A percentile compares a stretch with the other conserved stretches of the same genome.
These are phyloP conservation scores for Leccinum truebloodii DNA, from an alignment of 768 basidiomycete species.

Conservation along the genomic window DNA sequence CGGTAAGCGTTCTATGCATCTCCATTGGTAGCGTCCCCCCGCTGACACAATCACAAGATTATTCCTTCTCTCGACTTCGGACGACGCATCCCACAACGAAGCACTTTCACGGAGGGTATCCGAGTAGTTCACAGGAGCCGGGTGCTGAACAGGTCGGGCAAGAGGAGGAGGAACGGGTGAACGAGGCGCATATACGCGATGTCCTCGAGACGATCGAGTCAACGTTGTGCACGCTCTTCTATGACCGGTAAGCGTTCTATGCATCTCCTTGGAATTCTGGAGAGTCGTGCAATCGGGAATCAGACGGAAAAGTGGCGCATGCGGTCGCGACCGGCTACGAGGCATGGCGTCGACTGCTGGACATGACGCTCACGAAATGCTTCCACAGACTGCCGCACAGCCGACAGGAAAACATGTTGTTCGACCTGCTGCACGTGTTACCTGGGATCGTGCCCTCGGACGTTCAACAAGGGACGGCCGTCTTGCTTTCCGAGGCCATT, in stretches of 20 bases:
- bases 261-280: constrained; percentile 46
- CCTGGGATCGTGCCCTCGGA: constrained; percentile 69
- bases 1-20: constrained; percentile 43
- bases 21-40: background rate
- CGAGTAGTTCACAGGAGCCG: constrained; percentile 17
- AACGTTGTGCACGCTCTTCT: constrained; percentile 70
- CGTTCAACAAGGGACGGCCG: constrained; percentile 63
- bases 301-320: constrained; percentile 70
- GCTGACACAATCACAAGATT: constrained; percentile 46
- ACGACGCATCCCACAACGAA: constrained; percentile 87
- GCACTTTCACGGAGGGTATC: constrained; percentile 54
- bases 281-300: constrained; percentile 86
- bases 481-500: too few species aligned
- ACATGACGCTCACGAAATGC: constrained; percentile 84
- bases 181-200: constrained; percentile 53
- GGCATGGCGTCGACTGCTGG: constrained; percentile 82
- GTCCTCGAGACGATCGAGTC: constrained; percentile 76
- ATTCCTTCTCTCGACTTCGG: constrained; percentile 70
- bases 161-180: constrained; percentile 34
- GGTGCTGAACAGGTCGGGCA: constrained; percentile 8
- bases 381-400: constrained; percentile 82
- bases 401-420: constrained; percentile 83
- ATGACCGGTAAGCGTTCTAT: constrained; percentile 63
- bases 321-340: constrained; percentile 72
- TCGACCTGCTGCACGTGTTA: constrained; percentile 85